Evolutionary conservation across 495 filamentous ascomycete species (phyloP).

Genomic region (Penicillium flavigenum): DNA sequence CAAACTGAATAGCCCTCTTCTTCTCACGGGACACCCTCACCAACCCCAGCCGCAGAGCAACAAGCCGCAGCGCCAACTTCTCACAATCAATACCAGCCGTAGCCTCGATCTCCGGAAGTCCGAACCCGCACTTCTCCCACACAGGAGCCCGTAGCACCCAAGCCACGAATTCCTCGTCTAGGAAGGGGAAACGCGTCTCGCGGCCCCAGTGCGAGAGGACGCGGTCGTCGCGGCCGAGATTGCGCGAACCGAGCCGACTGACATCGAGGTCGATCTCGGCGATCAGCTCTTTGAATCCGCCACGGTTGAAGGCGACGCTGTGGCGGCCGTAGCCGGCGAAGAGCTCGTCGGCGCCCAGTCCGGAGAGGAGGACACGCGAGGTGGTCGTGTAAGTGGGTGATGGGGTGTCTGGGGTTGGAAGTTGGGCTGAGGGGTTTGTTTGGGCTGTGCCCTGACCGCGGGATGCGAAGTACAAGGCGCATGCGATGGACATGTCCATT

Average conservation of each 20-base stretch:
- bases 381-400: slow-evolving; percentile 58
- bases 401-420: background rate
- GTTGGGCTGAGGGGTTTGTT: background rate
- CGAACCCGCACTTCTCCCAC: slow-evolving; percentile 85
- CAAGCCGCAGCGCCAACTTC: slow-evolving; percentile 76
- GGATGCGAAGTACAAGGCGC: slow-evolving; percentile 89
- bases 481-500: slow-evolving; percentile 97
- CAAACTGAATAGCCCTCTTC: slow-evolving; percentile 93
- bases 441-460: slow-evolving; percentile 61
- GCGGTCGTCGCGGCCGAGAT: slow-evolving; percentile 90
- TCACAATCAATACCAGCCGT: slow-evolving; percentile 60
- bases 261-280: slow-evolving; percentile 87
- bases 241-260: slow-evolving; percentile 81
- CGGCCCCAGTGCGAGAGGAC: slow-evolving; percentile 87
- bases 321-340: slow-evolving; percentile 93
- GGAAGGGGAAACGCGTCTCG: slow-evolving; percentile 87
- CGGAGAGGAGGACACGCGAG: slow-evolving; percentile 83
- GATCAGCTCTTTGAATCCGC: slow-evolving; percentile 67
- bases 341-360: slow-evolving; percentile 93
- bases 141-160: slow-evolving; percentile 75
- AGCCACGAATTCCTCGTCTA: slow-evolving; percentile 80
- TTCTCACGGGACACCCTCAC: slow-evolving; percentile 70
- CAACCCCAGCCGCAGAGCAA: slow-evolving; percentile 77
- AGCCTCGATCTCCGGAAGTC: slow-evolving; percentile 19
- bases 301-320: slow-evolving; percentile 65